These are phyloP conservation scores for Lasiodiplodia theobromae DNA, from an alignment of 2,329 filamentous ascomycete species.

Conservation along the genomic window DNA sequence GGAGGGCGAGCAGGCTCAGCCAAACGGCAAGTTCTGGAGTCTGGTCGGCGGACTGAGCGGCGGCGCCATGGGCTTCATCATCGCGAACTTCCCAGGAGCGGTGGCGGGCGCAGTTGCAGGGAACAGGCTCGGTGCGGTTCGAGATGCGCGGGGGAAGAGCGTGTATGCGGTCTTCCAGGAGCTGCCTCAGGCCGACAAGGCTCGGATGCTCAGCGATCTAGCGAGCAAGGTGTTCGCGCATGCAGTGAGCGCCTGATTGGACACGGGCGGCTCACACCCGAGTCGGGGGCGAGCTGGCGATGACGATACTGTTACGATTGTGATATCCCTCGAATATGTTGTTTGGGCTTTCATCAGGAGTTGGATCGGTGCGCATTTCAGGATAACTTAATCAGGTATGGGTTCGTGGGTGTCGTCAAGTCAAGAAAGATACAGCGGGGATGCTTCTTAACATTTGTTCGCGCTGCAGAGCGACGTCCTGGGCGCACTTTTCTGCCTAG, in stretches of 20 bases:
- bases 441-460: too few relatives aligned
- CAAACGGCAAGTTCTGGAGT: conserved; percentile 83
- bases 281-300: background rate
- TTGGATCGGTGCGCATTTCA: background rate
- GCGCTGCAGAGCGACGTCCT: background rate
- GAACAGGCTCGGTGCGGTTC: conserved; percentile 86
- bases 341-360: background rate
- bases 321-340: conserved; percentile 25
- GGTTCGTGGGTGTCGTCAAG: too few relatives aligned
- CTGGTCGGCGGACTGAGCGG: conserved; percentile 86
- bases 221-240: conserved; percentile 87
- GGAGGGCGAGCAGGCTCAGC: conserved; percentile 66
- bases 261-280: background rate
- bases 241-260: conserved; percentile 59
- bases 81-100: conserved; percentile 89
- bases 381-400: too few relatives aligned
- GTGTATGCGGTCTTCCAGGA: conserved; percentile 93
- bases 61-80: conserved; percentile 90
- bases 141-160: conserved; percentile 92
- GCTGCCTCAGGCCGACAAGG: conserved; percentile 81
- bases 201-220: conserved; percentile 80
- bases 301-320: conserved; percentile 17
- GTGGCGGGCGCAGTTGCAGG: conserved; percentile 91
- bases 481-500: background rate
- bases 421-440: too few relatives aligned